A percentile compares a stretch with the other conserved stretches of the same genome.
Evolutionary conservation across 2,329 filamentous ascomycete species (phyloP).

Genomic region (Aureobasidium melanogenum): DNA sequence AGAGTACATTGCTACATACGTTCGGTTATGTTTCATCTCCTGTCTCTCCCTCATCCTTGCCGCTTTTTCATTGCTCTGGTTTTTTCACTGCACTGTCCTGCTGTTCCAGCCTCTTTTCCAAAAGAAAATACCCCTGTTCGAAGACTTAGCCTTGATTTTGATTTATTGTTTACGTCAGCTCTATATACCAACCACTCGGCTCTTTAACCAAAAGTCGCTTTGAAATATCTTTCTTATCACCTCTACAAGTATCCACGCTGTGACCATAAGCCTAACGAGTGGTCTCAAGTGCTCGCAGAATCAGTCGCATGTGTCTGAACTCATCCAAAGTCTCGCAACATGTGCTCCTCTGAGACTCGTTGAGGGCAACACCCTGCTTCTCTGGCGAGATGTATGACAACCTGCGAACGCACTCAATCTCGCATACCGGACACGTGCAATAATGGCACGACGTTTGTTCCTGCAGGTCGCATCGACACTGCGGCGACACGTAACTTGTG

Average conservation of each 20-base stretch:
- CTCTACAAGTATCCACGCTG: neutral
- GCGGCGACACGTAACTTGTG: no score
- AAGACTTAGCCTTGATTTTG: constrained; percentile 9
- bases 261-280: neutral
- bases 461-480: no score
- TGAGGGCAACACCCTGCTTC: neutral
- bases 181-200: constrained; percentile 9
- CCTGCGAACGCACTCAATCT: no score
- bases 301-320: neutral
- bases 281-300: neutral
- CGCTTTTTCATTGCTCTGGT: constrained; percentile 13
- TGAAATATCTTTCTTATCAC: neutral
- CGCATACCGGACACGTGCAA: neutral
- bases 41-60: constrained; percentile 2
- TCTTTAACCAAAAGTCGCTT: constrained; percentile 5
- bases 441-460: neutral
- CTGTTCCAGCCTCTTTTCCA: constrained; percentile 6
- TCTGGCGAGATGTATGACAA: neutral
- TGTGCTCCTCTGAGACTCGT: no score
- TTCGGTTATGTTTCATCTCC: neutral
- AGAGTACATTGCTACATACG: constrained; percentile 8
- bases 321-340: neutral
- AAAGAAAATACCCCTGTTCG: constrained; percentile 5
- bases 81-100: constrained; percentile 2
- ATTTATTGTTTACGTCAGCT: constrained; percentile 7